Conservation (phyloP, 768 basidiomycete species). For the Favolaschia claudopus region DNA sequence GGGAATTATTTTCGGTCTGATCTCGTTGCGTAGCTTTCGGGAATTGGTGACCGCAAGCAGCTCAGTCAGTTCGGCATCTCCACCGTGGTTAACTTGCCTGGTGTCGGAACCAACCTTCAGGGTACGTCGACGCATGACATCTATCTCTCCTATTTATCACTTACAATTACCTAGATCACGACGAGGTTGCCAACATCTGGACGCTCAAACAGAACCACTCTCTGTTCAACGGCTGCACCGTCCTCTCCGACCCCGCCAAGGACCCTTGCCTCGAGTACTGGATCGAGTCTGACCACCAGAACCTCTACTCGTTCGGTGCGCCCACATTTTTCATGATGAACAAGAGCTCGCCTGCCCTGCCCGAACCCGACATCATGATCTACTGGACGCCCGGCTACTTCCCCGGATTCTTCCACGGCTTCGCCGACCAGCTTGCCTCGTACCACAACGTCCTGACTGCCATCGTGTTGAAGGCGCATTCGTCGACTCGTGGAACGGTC, state of each 20-base stretch:
- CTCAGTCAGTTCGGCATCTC: conserved; percentile 31
- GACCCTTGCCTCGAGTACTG: conserved; percentile 37
- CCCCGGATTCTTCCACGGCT: conserved; percentile 36
- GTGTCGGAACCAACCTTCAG: conserved; percentile 39
- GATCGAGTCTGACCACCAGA: conserved; percentile 27
- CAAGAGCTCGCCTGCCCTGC: conserved; percentile 24
- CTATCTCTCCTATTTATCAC: conserved; percentile 9
- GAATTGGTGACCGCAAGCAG: conserved; percentile 31
- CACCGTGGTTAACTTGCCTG: conserved; percentile 31
- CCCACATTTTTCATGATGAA: conserved; percentile 29
- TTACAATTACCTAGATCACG: conserved; percentile 32
- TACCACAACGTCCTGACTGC: conserved; percentile 33
- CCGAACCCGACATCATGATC: conserved; percentile 35
- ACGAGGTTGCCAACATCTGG: conserved; percentile 38
- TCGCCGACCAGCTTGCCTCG: conserved; percentile 25
- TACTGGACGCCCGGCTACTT: conserved; percentile 32
- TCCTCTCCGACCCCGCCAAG: conserved; percentile 26
- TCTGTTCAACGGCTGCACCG: conserved; percentile 31
- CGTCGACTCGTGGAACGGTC: conserved; percentile 36
- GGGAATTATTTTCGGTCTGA: background rate
- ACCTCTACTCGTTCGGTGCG: conserved; percentile 35
- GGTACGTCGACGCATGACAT: conserved; percentile 34
- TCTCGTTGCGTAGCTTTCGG: conserved; percentile 28
- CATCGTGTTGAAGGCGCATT: conserved; percentile 34
- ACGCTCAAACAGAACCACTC: conserved; percentile 34